A percentile compares a stretch with the other conserved stretches of the same genome.
phyloP scores from a whole-genome alignment of 805 yeast species.

The Candida xiaguanensis region DNA sequence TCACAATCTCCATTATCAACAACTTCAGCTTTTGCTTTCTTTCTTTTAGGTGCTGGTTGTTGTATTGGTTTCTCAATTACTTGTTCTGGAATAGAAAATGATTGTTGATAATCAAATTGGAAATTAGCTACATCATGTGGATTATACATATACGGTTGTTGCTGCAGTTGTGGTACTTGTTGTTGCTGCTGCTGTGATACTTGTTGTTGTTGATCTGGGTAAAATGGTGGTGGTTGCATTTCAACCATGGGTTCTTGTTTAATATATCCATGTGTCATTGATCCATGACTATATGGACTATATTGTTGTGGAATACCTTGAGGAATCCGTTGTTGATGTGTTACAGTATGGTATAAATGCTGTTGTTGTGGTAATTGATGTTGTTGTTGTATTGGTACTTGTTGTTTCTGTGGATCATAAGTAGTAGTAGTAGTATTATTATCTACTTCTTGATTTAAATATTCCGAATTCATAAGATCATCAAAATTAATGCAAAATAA shows the following conservation, averaged over 20 bases:
- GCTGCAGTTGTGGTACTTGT: background rate
- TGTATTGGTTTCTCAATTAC: constrained; percentile 1
- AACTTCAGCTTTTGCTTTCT: constrained; percentile 14
- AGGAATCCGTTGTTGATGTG: constrained; percentile 4
- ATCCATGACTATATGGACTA: background rate
- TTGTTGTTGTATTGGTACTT: constrained; percentile 4
- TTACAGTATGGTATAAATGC: constrained; percentile 5
- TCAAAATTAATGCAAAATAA: background rate
- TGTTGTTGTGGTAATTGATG: constrained; percentile 8
- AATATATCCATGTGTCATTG: background rate
- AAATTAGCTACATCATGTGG: background rate
- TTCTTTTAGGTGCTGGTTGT: constrained; percentile 16
- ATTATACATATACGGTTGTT: background rate
- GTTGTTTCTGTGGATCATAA: constrained; percentile 4
- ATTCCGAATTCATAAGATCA: background rate
- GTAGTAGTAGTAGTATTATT: too few relatives aligned
- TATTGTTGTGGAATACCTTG: constrained; percentile 6
- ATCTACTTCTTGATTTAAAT: background rate
- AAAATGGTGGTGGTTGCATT: constrained; percentile 4
- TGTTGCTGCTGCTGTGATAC: constrained; percentile 1
- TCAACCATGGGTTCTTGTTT: constrained; percentile 4
- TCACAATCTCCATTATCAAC: constrained; percentile 32
- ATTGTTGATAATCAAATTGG: constrained; percentile 4
- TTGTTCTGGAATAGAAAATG: background rate
- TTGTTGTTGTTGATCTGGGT: too few relatives aligned